Base-by-base conservation (phyloP, 345 rosid species). In the Syzygium oleosum region DNA sequence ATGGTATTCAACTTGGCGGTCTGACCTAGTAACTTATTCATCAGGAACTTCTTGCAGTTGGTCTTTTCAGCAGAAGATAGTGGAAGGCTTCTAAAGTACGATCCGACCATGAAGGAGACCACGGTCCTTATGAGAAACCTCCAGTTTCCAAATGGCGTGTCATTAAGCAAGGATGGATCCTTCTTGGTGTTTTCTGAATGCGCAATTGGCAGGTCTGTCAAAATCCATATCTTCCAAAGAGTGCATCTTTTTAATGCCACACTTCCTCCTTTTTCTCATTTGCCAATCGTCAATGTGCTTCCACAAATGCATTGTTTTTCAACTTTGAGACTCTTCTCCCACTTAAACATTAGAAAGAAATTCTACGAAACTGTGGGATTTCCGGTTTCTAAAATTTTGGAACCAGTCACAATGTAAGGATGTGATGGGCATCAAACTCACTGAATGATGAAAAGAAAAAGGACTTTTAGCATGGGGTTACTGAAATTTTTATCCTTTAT, bases 1-100 rank as follows among this genome's bases (percentile, higher is more conserved):
- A 68, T 73, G 49, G 80, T 0, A 19, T 34, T 73, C 25, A 73
- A 73, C 49, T 73, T 0, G 8, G 84, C 27, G 0, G 17, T 85
- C 86, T 80, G 91, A 85, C 86, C 49, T 52, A 85, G 51, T 13
- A 12, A 46, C 13, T 51, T 85, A 22, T 86, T 86, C 87, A 89
- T 87, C 98, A 96, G 99, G 96, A 93, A 97, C 95, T 97, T 95
- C 92, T 65, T 91, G 92, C 98, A 96, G 92, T 89, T 96, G 89
- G 92, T 95, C 15, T 95, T 94, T 90, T 94, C 99, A 9, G 93
- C 91, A 51, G 99, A 96, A 77, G 87, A 88, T 43, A 92, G 89
- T 80, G 99, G 98, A 89, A 95, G 99, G 89, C 91, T 97, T 87
- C 88, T 97, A 19, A 97, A 94, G 92, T 96, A 96, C 89, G 91